Evolutionary conservation across 306 rosid genomes (phyloP), one percentile per base, ranked within the genome.

Genomic region (Quercus gilva): DNA sequence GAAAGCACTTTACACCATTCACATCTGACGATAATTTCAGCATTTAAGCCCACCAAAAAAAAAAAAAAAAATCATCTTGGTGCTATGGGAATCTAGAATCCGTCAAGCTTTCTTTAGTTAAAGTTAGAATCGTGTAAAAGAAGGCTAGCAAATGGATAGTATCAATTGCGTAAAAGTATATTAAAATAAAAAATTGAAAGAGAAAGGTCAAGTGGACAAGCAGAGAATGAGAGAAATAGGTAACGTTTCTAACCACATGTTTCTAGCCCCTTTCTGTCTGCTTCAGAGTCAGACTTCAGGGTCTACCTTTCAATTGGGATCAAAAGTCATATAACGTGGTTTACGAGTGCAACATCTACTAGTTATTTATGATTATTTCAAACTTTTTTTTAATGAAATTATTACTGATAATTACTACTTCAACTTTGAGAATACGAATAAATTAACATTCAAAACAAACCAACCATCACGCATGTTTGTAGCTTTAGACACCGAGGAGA

Each of bases 401-500:
- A 11, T 45, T 45, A 10, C 53, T 45, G 4, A 45, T 45, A 31
- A 21, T 26, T 61, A 13, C 10, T 21, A 37, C 20, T 59, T 71
- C 58, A 29, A 26, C 15, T 58, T n/a, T 14, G 29, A 58, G 37
- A 15, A 14, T 4, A 17, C 21, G 12, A 25, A 17, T 37, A 68
- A 69, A n/a, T 33, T 55, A 20, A 33, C 31, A 14, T 13, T 5
- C 4, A 28, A 28, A 25, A 63, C 11, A 63, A 26, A 63, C n/a
- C 37, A 21, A 25, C 35, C 74, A 13, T 21, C 5, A 49, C 20
- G 33, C 59, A 29, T 14, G 15, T 41, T 70, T 41, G 18, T 37
- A 57, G 43, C 76, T 78, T 61, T 68, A 25, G 55, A 53, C 45
- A 56, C 57, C 70, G 8, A 55, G 35, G 69, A 70, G 76, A 25